phyloP scores from a whole-genome alignment of 192 early-diverging fungal genomes.

The Linnemannia zychae region DNA sequence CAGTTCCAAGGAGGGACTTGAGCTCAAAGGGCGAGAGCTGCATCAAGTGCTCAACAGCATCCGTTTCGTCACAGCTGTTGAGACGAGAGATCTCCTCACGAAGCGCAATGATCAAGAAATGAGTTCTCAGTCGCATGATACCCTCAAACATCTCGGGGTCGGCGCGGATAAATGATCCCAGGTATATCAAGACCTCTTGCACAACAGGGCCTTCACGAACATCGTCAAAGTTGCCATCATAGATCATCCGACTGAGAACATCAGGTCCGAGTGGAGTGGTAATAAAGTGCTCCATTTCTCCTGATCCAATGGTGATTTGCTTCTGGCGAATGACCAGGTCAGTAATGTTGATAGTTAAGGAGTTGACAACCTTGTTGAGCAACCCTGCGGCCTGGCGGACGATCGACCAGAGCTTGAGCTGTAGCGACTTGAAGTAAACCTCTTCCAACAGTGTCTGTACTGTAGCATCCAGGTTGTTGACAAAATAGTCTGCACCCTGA shows the following conservation, averaged over 20 bases:
- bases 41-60: conserved; percentile 83
- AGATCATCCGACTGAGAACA: conserved; percentile 72
- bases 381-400: conserved; percentile 83
- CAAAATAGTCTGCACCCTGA: conserved; percentile 66
- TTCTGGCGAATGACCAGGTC: conserved; percentile 82
- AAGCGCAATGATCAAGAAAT: conserved; percentile 85
- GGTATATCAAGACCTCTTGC: conserved; percentile 83
- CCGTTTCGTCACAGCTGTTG: conserved; percentile 77
- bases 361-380: conserved; percentile 77
- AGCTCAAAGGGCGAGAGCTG: conserved; percentile 85
- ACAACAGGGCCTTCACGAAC: conserved; percentile 84
- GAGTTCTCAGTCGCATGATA: conserved; percentile 81
- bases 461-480: conserved; percentile 64
- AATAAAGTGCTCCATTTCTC: conserved; percentile 73
- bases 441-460: conserved; percentile 77
- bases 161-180: conserved; percentile 77
- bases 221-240: conserved; percentile 72
- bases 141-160: conserved; percentile 79
- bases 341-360: conserved; percentile 79
- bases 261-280: conserved; percentile 74
- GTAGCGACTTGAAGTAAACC: conserved; percentile 81
- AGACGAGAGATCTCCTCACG: conserved; percentile 84
- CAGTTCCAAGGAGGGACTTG: conserved; percentile 76
- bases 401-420: conserved; percentile 78
- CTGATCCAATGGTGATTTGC: conserved; percentile 80